Evolutionary conservation across 768 basidiomycete species (phyloP).

Genomic region (Amanita polypyramis): DNA sequence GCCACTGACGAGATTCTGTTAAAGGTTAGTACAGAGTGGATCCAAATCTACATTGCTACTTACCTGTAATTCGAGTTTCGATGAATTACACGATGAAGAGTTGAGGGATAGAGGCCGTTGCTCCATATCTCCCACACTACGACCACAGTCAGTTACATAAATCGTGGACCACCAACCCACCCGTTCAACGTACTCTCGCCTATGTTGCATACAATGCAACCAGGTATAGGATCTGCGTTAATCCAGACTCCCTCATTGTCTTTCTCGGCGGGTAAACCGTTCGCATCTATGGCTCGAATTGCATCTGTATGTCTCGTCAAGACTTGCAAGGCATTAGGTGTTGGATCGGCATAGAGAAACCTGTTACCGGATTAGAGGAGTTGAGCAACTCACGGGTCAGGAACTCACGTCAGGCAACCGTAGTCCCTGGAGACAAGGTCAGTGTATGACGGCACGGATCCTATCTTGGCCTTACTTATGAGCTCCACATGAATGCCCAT

Average conservation of each 20-base stretch:
- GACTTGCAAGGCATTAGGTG: slow-evolving; percentile 73
- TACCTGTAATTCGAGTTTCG: slow-evolving; percentile 58
- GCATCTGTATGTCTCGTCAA: slow-evolving; percentile 37
- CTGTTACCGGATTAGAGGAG: slow-evolving; percentile 25
- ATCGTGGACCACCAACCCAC: not conserved
- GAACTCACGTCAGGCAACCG: slow-evolving; percentile 72
- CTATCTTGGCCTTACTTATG: slow-evolving; percentile 52
- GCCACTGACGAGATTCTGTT: slow-evolving; percentile 60
- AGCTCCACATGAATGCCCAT: slow-evolving; percentile 83
- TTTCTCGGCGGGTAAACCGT: slow-evolving; percentile 37
- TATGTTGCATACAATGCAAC: slow-evolving; percentile 84
- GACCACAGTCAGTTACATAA: not conserved
- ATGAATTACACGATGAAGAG: slow-evolving; percentile 86
- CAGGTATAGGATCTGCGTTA: slow-evolving; percentile 72
- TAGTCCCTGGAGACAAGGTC: slow-evolving; percentile 51
- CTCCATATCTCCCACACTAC: slow-evolving; percentile 92
- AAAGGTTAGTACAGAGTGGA: slow-evolving; percentile 7
- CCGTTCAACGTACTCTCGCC: slow-evolving; percentile 64
- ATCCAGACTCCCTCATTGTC: slow-evolving; percentile 66
- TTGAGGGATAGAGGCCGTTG: slow-evolving; percentile 74
- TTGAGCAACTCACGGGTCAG: not conserved
- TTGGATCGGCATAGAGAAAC: slow-evolving; percentile 80
- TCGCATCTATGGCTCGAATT: slow-evolving; percentile 6
- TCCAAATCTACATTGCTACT: slow-evolving; percentile 15
- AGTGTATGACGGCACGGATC: not conserved